These are phyloP conservation scores for Hygrophila difformis DNA, from an alignment of 257 asterid species.

Conservation along the genomic window DNA sequence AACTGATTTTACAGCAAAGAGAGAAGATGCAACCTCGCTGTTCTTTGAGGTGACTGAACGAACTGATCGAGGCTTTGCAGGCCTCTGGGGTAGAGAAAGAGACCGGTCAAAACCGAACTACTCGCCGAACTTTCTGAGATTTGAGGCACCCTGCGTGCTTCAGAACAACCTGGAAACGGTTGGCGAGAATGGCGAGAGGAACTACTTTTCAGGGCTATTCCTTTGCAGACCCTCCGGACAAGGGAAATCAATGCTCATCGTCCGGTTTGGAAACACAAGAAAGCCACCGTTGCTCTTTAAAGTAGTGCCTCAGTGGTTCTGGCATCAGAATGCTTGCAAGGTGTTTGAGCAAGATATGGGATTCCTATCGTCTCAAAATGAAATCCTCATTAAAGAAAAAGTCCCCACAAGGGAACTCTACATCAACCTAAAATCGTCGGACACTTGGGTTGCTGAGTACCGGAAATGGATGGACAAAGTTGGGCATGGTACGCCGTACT, in stretches of 20 bases:
- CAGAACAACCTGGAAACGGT: conserved; percentile 33
- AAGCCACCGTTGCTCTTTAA: conserved; percentile 34
- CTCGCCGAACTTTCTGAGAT: conserved; percentile 45
- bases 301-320: conserved; percentile 67
- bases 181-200: conserved; percentile 43
- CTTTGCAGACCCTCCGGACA: conserved; percentile 92
- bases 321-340: conserved; percentile 80
- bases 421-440: conserved; percentile 70
- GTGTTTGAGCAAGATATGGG: conserved; percentile 18
- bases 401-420: conserved; percentile 74
- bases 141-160: conserved; percentile 84
- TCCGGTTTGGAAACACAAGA: conserved; percentile 68
- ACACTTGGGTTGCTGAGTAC: conserved; percentile 61
- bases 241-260: conserved; percentile 95
- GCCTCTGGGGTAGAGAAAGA: conserved; percentile 68
- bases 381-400: conserved; percentile 66
- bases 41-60: conserved; percentile 72
- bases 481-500: conserved; percentile 91
- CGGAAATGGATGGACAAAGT: conserved; percentile 96
- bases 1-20: conserved; percentile 67
- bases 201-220: conserved; percentile 66
- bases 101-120: conserved; percentile 46
- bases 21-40: conserved; percentile 61
- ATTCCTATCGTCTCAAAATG: conserved; percentile 36
- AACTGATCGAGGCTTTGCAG: conserved; percentile 79